A percentile compares a stretch with the other conserved stretches of the same genome.
phyloP scores from a whole-genome alignment of 345 rosid species.

The Citrus trifoliata region DNA sequence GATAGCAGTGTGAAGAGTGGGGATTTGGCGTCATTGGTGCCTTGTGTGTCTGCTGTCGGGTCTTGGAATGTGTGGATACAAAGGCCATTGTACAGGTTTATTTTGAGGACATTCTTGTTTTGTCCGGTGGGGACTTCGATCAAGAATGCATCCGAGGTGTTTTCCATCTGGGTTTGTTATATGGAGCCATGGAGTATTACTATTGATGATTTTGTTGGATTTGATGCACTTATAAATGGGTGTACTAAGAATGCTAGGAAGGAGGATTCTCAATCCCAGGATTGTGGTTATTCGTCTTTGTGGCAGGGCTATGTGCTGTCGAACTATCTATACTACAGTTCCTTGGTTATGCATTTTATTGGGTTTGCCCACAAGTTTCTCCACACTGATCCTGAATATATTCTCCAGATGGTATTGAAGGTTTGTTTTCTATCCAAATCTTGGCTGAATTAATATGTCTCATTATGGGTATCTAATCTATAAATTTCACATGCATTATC shows the following conservation, averaged over 20 bases:
- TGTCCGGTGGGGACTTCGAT: constrained; percentile 68
- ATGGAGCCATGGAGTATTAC: constrained; percentile 78
- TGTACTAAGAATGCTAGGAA: constrained; percentile 35
- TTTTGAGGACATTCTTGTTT: constrained; percentile 78
- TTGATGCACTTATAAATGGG: constrained; percentile 47
- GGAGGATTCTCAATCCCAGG: constrained; percentile 31
- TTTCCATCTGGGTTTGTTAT: constrained; percentile 73
- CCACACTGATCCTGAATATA: constrained; percentile 70
- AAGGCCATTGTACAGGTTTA: constrained; percentile 77
- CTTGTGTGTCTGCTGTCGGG: constrained; percentile 31
- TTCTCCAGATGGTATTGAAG: constrained; percentile 87
- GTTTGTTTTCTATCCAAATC: constrained; percentile 36
- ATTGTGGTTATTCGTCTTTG: constrained; percentile 45
- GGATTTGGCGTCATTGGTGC: constrained; percentile 32
- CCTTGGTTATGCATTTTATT: constrained; percentile 87
- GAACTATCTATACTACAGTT: constrained; percentile 84
- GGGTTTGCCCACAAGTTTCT: constrained; percentile 97
- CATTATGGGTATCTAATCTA: background rate
- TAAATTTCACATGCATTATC: background rate
- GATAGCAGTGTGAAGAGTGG: constrained; percentile 26
- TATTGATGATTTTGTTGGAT: constrained; percentile 60
- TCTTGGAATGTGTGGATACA: constrained; percentile 71
- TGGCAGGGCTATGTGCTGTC: constrained; percentile 82
- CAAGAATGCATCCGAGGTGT: constrained; percentile 82
- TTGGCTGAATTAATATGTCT: background rate